Evolutionary conservation across 345 rosid genomes (phyloP).

Genomic region (Brassica carinata): DNA sequence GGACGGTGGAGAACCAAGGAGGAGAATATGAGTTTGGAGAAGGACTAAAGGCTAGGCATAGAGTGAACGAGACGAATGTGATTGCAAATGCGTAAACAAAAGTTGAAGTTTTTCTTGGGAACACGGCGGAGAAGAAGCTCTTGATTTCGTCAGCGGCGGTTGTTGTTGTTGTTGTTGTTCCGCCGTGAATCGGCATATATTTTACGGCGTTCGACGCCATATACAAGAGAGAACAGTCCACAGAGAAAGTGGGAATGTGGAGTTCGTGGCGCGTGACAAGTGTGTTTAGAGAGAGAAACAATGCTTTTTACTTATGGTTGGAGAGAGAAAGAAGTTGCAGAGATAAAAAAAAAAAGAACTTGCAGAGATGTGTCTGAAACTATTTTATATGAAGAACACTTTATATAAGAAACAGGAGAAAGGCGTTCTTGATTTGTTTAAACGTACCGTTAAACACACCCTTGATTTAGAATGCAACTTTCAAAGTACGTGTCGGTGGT

Average conservation of each 20-base stretch:
- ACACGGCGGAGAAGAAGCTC: conserved; percentile 48
- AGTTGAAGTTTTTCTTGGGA: conserved; percentile 54
- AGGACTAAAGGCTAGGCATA: conserved; percentile 72
- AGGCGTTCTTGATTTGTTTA: not conserved
- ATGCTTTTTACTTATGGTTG: not conserved
- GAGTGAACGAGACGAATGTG: conserved; percentile 70
- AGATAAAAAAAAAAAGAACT: too few species aligned
- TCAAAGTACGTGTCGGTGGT: conserved; percentile 19
- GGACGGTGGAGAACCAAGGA: conserved; percentile 66
- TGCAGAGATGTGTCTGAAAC: conserved; percentile 7
- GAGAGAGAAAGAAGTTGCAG: not conserved
- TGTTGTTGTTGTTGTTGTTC: not conserved
- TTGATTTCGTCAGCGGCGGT: conserved; percentile 45
- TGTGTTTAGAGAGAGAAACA: not conserved
- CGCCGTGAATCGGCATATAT: conserved; percentile 51
- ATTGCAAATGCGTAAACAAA: conserved; percentile 69
- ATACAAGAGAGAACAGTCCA: not conserved
- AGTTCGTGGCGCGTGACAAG: conserved; percentile 15
- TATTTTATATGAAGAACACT: not conserved
- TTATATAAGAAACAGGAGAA: not conserved
- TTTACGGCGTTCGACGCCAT: conserved; percentile 78
- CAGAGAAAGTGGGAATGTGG: not conserved
- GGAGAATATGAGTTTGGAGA: conserved; percentile 66
- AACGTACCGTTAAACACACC: conserved; percentile 1
- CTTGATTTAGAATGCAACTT: not conserved